phyloP scores from a whole-genome alignment of 2,329 filamentous ascomycete species.

The Neonectria sp. region DNA sequence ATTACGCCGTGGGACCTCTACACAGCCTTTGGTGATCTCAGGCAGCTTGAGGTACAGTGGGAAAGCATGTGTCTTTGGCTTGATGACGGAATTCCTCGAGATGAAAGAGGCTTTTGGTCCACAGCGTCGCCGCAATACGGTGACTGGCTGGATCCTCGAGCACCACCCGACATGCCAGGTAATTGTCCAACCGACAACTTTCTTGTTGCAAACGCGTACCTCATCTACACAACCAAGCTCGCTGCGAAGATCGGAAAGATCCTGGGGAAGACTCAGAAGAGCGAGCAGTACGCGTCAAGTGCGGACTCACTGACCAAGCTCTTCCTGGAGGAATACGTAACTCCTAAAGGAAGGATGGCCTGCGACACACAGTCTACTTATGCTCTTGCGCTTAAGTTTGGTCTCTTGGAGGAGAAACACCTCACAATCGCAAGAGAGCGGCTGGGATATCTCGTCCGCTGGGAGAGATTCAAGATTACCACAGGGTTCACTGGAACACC shows the following conservation, averaged over 20 bases:
- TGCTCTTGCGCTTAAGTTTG: constrained; percentile 10
- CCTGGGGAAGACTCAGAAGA: background rate
- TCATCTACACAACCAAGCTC: constrained; percentile 10
- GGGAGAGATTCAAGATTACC: constrained; percentile 49
- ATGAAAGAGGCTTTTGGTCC: constrained; percentile 13
- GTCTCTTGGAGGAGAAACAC: constrained; percentile 5
- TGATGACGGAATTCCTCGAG: constrained; percentile 21
- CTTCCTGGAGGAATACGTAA: background rate
- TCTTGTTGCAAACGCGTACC: constrained; percentile 27
- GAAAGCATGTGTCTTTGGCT: constrained; percentile 26
- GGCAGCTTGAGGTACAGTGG: constrained; percentile 18
- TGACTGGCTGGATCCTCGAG: constrained; percentile 30
- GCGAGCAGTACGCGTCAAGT: background rate
- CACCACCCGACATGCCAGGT: constrained; percentile 19
- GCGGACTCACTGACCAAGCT: background rate
- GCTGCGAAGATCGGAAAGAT: background rate
- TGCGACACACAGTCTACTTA: constrained; percentile 15
- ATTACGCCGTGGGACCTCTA: constrained; percentile 26
- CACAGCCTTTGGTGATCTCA: constrained; percentile 21
- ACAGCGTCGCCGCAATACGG: constrained; percentile 20
- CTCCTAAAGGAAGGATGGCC: background rate
- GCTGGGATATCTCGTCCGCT: background rate
- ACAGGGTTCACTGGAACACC: constrained; percentile 61
- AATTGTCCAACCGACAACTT: constrained; percentile 24
- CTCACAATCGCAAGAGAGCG: background rate